Evolutionary conservation across 345 rosid species (phyloP), one percentile per base, ranked within the genome.

Genomic region (Eucalyptus camaldulensis): DNA sequence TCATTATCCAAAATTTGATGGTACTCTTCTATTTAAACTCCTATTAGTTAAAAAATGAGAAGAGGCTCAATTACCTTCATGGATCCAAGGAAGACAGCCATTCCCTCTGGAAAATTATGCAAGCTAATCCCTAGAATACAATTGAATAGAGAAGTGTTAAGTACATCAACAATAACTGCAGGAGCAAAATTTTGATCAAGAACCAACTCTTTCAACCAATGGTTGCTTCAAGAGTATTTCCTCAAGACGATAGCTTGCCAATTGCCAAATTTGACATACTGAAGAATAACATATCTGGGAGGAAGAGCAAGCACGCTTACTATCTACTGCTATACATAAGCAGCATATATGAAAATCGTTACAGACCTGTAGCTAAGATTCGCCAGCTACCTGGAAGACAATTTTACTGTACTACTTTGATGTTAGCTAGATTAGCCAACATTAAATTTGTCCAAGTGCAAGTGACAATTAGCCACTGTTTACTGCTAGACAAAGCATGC

Each of bases 1-100:
- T 76, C 47, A 76, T 44, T 11, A 76, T 76, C 29, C 47, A 40
- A 3, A 76, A 21, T 43, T 86, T 49, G 67, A 43, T 56, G 45
- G n/a, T 60, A 87, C 58, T 37, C 31, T 17, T 33, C 53, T 44
- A 67, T 67, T 49, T 88, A 67, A 19, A 29, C 85, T 65, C 81
- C 29, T 37, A 76, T 6, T 47, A 69, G 44, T 72, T 44, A 50
- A 27, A 89, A 33, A 27, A 69, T 83, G 69, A 33, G 80, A 83
- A 45, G 44, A 90, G 56, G 76, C 60, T 72, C 67, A 37, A 40
- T n/a, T 93, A 96, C 99, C 99, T 97, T 98, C 47, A 97, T 92
- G 89, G 99, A 97, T 91, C 99, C 99, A 87, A 98, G 99, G 92
- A 98, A 98, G 86, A 98, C 99, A 1, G 99, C 99, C 99, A 98